Percentiles rank a stretch among this genome's conserved stretches.
These are phyloP conservation scores for Phyllostachys edulis DNA, from an alignment of 176 grass and related monocot species.

Conservation along the genomic window DNA sequence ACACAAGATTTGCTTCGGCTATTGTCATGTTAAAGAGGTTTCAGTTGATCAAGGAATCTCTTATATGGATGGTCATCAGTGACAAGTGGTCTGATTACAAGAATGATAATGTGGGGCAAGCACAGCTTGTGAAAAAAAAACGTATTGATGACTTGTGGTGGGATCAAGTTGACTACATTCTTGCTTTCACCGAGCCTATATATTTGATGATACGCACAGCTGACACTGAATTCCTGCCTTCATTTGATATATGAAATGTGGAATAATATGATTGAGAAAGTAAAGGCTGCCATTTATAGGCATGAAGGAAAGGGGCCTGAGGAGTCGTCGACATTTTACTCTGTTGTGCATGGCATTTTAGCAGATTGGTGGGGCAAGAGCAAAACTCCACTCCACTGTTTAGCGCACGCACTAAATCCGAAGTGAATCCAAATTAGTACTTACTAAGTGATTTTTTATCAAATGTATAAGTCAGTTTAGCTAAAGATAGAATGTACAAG, in stretches of 20 bases:
- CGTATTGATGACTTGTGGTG: neutral
- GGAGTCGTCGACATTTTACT: too few relatives aligned
- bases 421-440: neutral
- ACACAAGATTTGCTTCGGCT: neutral
- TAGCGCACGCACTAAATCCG: neutral
- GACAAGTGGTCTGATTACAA: neutral
- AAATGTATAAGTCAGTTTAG: too few relatives aligned
- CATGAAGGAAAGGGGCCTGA: neutral
- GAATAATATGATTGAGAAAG: slow-evolving; percentile 6
- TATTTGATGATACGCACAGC: neutral
- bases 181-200: neutral
- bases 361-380: too few relatives aligned
- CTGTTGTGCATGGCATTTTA: too few relatives aligned
- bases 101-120: neutral
- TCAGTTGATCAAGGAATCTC: neutral
- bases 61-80: neutral
- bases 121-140: neutral
- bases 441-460: neutral
- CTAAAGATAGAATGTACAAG: too few relatives aligned
- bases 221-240: neutral
- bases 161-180: slow-evolving; percentile 21
- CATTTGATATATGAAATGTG: slow-evolving; percentile 22
- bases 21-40: slow-evolving; percentile 24
- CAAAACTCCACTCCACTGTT: neutral
- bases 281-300: slow-evolving; percentile 1